Evolutionary conservation across 2,329 filamentous ascomycete species (phyloP).

Genomic region (Fusarium pseudograminearum): DNA sequence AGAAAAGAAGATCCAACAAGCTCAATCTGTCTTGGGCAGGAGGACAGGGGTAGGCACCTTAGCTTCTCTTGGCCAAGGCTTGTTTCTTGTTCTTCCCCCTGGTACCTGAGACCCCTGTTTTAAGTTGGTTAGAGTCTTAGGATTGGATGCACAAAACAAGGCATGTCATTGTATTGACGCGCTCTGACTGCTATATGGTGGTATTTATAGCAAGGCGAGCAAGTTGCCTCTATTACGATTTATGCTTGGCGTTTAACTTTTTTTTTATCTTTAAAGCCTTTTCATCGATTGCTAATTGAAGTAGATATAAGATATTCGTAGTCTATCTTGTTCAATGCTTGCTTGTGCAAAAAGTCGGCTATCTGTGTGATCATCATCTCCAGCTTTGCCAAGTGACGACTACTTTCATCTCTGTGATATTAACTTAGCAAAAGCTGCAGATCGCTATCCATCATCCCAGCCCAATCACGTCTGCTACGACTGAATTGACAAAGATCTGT

Average conservation of each 20-base stretch:
- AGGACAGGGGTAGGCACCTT: not conserved
- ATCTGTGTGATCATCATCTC: conserved; percentile 10
- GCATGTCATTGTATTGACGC: not conserved
- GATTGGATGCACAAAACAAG: conserved; percentile 1
- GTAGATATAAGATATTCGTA: not conserved
- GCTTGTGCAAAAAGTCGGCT: conserved; percentile 9
- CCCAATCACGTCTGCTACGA: not conserved
- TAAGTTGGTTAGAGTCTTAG: conserved; percentile 25
- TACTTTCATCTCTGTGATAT: not conserved
- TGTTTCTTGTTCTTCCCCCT: conserved; percentile 6
- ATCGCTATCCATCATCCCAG: conserved; percentile 17
- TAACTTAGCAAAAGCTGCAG: conserved; percentile 9
- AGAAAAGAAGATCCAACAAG: not conserved
- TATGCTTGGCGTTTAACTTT: not conserved
- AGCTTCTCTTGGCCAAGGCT: conserved; percentile 34
- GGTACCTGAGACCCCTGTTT: conserved; percentile 22
- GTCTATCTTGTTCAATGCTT: not conserved
- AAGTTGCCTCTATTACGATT: not conserved
- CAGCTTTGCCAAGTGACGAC: conserved; percentile 5
- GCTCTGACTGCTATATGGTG: not conserved
- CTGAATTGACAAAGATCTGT: conserved; percentile 22
- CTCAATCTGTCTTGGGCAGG: conserved; percentile 1
- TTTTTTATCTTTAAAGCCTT: not conserved
- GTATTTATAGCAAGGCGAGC: not conserved
- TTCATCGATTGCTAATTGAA: not conserved